Percentiles rank a stretch among this genome's conserved stretches.
Evolutionary conservation across 257 asterid genomes (phyloP).

Genomic region (Osmanthus fragrans): DNA sequence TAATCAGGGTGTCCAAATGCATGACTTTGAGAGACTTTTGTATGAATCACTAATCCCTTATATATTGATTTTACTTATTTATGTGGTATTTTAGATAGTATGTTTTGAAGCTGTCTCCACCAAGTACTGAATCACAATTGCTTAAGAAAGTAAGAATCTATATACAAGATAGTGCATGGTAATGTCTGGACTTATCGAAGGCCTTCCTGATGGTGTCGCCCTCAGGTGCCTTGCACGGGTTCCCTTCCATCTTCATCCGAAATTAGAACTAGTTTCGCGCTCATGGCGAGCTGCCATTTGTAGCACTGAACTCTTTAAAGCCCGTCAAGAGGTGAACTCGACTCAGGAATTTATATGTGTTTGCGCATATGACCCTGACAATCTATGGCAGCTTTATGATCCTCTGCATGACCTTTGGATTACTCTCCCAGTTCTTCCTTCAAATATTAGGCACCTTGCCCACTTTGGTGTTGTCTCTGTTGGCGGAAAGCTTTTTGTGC

Average conservation of each 20-base stretch:
- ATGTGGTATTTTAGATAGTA: constrained; percentile 31
- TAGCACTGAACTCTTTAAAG: constrained; percentile 76
- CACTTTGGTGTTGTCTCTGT: constrained; percentile 89
- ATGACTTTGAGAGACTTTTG: neutral
- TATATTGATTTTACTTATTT: neutral
- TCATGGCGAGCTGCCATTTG: constrained; percentile 82
- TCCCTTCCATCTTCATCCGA: constrained; percentile 83
- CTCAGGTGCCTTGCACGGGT: constrained; percentile 93
- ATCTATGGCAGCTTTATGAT: constrained; percentile 91
- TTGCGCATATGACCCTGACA: constrained; percentile 91
- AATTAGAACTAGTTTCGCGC: constrained; percentile 73
- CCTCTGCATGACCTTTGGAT: constrained; percentile 79
- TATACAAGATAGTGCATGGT: constrained; percentile 32
- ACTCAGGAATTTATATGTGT: constrained; percentile 81
- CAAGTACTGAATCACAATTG: constrained; percentile 17
- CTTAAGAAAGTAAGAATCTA: constrained; percentile 13
- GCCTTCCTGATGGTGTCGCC: constrained; percentile 95
- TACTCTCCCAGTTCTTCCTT: constrained; percentile 83
- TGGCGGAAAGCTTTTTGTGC: constrained; percentile 84
- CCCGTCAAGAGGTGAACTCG: constrained; percentile 76
- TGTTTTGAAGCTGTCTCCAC: constrained; percentile 21
- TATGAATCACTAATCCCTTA: neutral
- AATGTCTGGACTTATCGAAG: constrained; percentile 96
- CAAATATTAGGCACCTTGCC: constrained; percentile 81
- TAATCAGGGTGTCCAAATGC: neutral